Percentiles rank a stretch among this genome's conserved stretches.
These are phyloP conservation scores for Paramecium sonneborni DNA, from an alignment of 73 alveolate species.

Conservation along the genomic window DNA sequence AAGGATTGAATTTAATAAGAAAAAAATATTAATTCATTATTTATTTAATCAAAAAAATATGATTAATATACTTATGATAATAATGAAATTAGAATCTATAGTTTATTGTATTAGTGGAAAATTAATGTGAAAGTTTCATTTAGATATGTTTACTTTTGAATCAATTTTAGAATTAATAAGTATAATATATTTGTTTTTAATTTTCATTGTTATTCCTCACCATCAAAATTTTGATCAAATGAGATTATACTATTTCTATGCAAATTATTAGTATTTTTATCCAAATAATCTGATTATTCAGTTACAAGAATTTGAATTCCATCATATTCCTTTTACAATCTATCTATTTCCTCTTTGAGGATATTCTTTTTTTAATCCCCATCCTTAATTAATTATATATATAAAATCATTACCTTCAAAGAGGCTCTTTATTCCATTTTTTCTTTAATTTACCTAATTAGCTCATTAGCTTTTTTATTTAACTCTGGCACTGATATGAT, in stretches of 20 bases:
- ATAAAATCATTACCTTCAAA: background rate
- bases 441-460: background rate
- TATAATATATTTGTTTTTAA: background rate
- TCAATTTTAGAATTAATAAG: background rate
- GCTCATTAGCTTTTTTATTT: background rate
- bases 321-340: background rate
- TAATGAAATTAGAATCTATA: background rate
- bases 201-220: conserved; percentile 1
- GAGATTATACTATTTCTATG: conserved; percentile 32
- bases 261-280: background rate
- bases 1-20: background rate
- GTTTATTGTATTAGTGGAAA: background rate
- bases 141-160: conserved; percentile 17
- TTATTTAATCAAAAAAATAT: background rate
- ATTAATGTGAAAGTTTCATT: background rate
- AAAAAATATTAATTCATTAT: background rate
- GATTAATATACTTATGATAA: background rate
- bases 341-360: background rate
- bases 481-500: background rate
- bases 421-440: background rate
- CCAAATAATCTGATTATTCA: conserved; percentile 8
- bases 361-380: background rate
- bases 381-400: background rate
- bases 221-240: conserved; percentile 25
- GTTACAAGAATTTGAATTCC: background rate